Conservation (phyloP, 257 asterid species). For the Solanum ossicruentum region DNA sequence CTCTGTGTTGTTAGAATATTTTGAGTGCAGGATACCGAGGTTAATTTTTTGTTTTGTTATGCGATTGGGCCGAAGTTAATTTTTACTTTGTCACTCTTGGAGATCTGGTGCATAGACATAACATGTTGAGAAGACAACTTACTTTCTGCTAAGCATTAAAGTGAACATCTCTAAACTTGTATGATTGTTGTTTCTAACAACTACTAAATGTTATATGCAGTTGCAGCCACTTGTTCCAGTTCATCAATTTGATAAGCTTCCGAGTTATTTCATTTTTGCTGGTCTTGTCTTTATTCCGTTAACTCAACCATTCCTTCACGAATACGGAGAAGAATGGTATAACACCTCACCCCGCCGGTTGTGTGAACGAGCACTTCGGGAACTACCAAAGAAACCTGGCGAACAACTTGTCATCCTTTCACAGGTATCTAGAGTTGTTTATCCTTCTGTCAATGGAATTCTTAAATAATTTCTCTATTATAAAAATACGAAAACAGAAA, state of each 20-base stretch:
- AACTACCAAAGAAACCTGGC: conserved; percentile 62
- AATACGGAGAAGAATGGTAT: conserved; percentile 99
- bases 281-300: conserved; percentile 84
- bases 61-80: background rate
- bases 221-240: conserved; percentile 86
- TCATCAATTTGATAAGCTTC: conserved; percentile 93
- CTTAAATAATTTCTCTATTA: background rate
- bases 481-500: background rate
- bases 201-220: conserved; percentile 30
- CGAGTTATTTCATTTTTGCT: conserved; percentile 90
- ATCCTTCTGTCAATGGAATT: background rate
- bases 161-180: background rate
- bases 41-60: background rate
- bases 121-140: background rate
- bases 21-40: background rate
- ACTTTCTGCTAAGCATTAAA: background rate
- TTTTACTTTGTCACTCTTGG: background rate
- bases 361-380: conserved; percentile 86
- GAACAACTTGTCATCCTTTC: conserved; percentile 83
- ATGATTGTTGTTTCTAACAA: background rate
- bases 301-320: conserved; percentile 92
- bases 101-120: background rate
- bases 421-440: conserved; percentile 40
- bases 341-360: conserved; percentile 89
- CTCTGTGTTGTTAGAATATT: no score